Evolutionary conservation across 345 rosid genomes (phyloP).

Genomic region (Sisymbrium altissimum): DNA sequence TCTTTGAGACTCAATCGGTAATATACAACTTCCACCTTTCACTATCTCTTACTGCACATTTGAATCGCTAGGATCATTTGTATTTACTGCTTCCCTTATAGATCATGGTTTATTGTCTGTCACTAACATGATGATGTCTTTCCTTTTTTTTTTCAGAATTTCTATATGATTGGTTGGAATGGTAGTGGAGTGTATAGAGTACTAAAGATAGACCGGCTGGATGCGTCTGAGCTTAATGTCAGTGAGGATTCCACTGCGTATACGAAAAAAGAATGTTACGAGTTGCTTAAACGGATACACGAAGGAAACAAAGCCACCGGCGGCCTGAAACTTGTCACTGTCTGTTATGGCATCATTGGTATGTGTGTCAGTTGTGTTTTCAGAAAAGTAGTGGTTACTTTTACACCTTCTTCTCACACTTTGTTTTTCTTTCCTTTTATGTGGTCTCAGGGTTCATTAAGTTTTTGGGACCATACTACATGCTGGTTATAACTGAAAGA

Average conservation of each 20-base stretch:
- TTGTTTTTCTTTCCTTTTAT: not conserved
- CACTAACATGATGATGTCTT: not conserved
- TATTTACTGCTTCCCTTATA: not conserved
- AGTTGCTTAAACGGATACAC: slow-evolving; percentile 75
- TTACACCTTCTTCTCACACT: not conserved
- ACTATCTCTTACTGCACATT: not conserved
- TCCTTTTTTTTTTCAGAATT: slow-evolving; percentile 7
- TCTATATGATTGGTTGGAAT: slow-evolving; percentile 41
- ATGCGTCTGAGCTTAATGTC: slow-evolving; percentile 68
- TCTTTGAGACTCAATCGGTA: slow-evolving; percentile 37
- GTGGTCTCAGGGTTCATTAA: slow-evolving; percentile 70
- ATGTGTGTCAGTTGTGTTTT: slow-evolving; percentile 21
- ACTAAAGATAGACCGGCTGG: slow-evolving; percentile 43
- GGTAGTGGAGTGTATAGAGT: slow-evolving; percentile 36
- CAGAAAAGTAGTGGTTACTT: not conserved
- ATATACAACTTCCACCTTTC: not conserved
- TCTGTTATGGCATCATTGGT: slow-evolving; percentile 96
- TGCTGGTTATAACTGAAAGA: slow-evolving; percentile 86
- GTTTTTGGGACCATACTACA: slow-evolving; percentile 96
- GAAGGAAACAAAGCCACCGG: slow-evolving; percentile 94
- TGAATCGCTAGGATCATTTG: not conserved
- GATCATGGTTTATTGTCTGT: not conserved
- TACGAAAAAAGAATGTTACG: slow-evolving; percentile 64
- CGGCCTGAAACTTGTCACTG: slow-evolving; percentile 78
- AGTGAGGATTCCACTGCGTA: slow-evolving; percentile 80